These are phyloP conservation scores for Triticum monococcum DNA, from an alignment of 176 grass and related monocot genomes.

Conservation along the genomic window DNA sequence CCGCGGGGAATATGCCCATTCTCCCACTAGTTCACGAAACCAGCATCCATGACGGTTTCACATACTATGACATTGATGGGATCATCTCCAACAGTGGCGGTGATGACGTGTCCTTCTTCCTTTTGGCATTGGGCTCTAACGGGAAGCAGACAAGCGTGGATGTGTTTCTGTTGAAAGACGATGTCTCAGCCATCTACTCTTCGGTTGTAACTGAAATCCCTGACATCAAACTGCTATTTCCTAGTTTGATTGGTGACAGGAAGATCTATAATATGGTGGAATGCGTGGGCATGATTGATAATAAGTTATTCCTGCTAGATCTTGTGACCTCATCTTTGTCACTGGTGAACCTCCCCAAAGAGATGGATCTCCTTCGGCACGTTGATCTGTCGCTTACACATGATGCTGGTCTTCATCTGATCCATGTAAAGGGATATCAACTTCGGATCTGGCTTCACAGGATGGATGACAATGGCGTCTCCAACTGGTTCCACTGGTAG, in stretches of 20 bases:
- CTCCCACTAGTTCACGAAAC: background rate
- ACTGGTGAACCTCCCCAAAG: background rate
- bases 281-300: too few relatives aligned
- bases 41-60: background rate
- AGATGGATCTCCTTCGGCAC: too few relatives aligned
- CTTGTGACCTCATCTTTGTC: background rate
- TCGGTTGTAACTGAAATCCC: background rate
- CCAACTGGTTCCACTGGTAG: background rate
- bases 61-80: background rate
- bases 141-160: background rate
- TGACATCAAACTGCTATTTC: background rate
- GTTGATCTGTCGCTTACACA: background rate
- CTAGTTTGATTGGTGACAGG: background rate
- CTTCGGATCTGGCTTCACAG: constrained; percentile 15
- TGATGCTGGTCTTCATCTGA: constrained; percentile 4
- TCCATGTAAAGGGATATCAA: background rate
- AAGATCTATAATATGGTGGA: background rate
- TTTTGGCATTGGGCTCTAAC: background rate
- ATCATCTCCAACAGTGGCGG: background rate
- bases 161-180: background rate
- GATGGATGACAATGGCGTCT: background rate
- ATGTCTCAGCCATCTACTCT: background rate
- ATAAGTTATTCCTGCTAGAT: background rate
- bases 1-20: background rate
- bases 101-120: background rate